A percentile compares a stretch with the other conserved stretches of the same genome.
These are phyloP conservation scores for Volvox africanus DNA, from an alignment of 139 green algal species.

Conservation along the genomic window DNA sequence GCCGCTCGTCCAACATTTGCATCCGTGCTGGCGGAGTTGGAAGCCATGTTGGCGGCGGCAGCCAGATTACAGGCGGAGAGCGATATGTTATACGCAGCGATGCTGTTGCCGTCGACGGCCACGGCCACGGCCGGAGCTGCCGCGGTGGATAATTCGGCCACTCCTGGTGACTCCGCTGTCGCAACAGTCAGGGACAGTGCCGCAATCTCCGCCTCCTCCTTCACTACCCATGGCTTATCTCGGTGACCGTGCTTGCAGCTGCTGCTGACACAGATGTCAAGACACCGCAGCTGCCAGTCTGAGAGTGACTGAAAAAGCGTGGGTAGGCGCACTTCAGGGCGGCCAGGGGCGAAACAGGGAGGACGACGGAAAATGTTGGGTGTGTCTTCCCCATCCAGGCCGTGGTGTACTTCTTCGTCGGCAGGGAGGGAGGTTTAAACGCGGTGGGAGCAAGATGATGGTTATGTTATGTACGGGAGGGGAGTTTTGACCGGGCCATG, in stretches of 20 bases:
- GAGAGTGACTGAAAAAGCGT: background rate
- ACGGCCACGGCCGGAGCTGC: no score
- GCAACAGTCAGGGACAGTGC: no score
- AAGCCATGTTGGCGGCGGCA: background rate
- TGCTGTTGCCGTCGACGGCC: background rate
- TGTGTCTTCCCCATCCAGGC: no score
- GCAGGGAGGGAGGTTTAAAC: no score
- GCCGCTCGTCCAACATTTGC: slow-evolving; percentile 9
- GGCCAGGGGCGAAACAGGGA: no score
- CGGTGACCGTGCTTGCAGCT: background rate
- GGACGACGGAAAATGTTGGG: no score
- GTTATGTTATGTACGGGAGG: no score
- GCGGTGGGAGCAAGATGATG: no score
- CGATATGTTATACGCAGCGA: background rate
- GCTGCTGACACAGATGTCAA: background rate
- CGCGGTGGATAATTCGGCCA: background rate
- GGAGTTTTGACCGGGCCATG: no score
- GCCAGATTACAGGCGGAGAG: background rate
- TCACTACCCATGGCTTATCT: background rate
- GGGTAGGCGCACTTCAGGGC: no score
- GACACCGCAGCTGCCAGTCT: background rate
- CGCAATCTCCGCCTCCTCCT: no score
- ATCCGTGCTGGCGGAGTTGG: background rate
- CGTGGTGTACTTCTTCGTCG: no score
- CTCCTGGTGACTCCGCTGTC: background rate